Evolutionary conservation across 2,329 filamentous ascomycete species (phyloP).

Genomic region (Apiospora arundinis): DNA sequence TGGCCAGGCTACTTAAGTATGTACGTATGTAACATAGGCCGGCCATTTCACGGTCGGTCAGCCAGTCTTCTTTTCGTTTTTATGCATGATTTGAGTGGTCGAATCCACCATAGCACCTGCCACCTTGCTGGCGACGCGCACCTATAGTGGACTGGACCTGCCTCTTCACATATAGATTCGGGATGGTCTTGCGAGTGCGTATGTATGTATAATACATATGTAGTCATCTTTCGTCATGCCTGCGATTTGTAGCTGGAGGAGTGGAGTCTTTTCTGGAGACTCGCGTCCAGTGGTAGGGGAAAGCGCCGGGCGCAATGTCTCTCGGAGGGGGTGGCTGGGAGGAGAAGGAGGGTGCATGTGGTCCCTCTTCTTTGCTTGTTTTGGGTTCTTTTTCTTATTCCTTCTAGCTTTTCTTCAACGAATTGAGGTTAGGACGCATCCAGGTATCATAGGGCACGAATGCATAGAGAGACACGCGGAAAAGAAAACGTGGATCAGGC

Average conservation of each 20-base stretch:
- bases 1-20: not conserved
- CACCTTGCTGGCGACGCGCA: not conserved
- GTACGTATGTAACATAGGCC: not conserved
- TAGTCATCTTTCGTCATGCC: slow-evolving; percentile 3
- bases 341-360: not conserved
- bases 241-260: not conserved
- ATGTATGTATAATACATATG: not conserved
- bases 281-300: not conserved
- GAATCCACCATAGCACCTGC: not conserved
- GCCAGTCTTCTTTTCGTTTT: not conserved
- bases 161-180: not conserved
- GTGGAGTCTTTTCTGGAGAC: not conserved
- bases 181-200: not conserved
- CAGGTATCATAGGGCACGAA: not conserved
- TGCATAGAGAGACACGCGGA: not conserved
- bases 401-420: not conserved
- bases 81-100: not conserved
- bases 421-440: not conserved
- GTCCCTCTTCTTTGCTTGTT: not conserved
- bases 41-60: not conserved
- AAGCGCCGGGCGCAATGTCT: not conserved
- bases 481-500: not conserved
- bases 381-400: not conserved
- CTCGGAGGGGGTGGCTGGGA: not conserved
- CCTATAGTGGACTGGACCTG: not conserved